Evolutionary conservation across 2,329 filamentous ascomycete species (phyloP).

Genomic region (Pleoardoris graminearum): DNA sequence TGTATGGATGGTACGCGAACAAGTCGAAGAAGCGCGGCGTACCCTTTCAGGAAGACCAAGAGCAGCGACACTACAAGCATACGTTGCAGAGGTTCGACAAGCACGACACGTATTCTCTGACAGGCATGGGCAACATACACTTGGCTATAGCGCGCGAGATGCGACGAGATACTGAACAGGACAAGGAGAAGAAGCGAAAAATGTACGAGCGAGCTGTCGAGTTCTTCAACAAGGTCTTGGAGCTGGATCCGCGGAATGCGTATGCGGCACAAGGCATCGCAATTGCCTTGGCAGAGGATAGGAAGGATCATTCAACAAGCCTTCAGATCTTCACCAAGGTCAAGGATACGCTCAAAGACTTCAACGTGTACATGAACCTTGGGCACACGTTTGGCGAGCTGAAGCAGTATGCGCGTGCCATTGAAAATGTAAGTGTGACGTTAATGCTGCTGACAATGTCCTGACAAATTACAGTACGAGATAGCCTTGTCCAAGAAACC

Average conservation of each 20-base stretch:
- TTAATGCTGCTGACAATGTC: background rate
- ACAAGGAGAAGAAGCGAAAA: slow-evolving; percentile 86
- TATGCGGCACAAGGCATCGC: slow-evolving; percentile 95
- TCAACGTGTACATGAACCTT: slow-evolving; percentile 87
- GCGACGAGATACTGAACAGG: slow-evolving; percentile 84
- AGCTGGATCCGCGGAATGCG: slow-evolving; percentile 92
- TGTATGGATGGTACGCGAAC: slow-evolving; percentile 95
- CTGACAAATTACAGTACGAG: slow-evolving; percentile 67
- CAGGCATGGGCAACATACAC: slow-evolving; percentile 96
- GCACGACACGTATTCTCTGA: slow-evolving; percentile 94
- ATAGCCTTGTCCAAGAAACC: slow-evolving; percentile 78
- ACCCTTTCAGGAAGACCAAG: slow-evolving; percentile 84
- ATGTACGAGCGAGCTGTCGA: slow-evolving; percentile 92
- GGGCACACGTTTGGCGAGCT: slow-evolving; percentile 92
- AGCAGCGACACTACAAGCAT: slow-evolving; percentile 94
- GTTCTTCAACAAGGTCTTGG: slow-evolving; percentile 96
- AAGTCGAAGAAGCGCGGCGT: slow-evolving; percentile 80
- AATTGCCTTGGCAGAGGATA: slow-evolving; percentile 92
- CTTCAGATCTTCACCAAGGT: slow-evolving; percentile 89
- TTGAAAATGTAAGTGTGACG: slow-evolving; percentile 66
- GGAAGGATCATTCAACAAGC: slow-evolving; percentile 81
- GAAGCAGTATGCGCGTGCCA: slow-evolving; percentile 85
- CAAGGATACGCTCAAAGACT: slow-evolving; percentile 84
- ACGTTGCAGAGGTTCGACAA: slow-evolving; percentile 88
- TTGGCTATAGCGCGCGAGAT: slow-evolving; percentile 89